Percentiles rank a stretch among this genome's conserved stretches.
These are phyloP conservation scores for Saccharum officinarum DNA, from an alignment of 176 grass and related monocot species.

Conservation along the genomic window DNA sequence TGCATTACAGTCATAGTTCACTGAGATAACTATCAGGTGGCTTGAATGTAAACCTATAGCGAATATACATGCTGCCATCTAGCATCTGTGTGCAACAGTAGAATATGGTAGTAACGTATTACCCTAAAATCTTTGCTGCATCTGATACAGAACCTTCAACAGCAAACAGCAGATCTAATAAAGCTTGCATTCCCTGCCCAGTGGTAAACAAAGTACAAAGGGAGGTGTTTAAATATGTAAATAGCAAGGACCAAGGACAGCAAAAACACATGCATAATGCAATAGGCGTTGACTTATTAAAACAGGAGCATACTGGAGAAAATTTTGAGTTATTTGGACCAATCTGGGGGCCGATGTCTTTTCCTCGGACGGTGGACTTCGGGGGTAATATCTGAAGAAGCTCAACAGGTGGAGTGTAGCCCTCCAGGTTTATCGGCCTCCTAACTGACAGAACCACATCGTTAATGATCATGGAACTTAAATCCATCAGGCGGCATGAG, in stretches of 20 bases:
- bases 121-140: conserved; percentile 88
- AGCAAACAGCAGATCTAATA: conserved; percentile 85
- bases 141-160: conserved; percentile 88
- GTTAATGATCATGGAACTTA: conserved; percentile 4
- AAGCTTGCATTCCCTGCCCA: conserved; percentile 93
- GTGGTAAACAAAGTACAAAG: neutral
- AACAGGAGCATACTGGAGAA: conserved; percentile 54
- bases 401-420: conserved; percentile 74
- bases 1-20: conserved; percentile 42
- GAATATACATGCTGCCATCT: neutral
- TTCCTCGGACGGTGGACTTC: conserved; percentile 83
- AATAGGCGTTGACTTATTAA: neutral
- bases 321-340: conserved; percentile 92
- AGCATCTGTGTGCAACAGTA: neutral
- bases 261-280: neutral
- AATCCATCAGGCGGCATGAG: neutral
- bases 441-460: conserved; percentile 55
- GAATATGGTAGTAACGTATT: conserved; percentile 20
- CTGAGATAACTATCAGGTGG: neutral
- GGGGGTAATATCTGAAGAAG: conserved; percentile 89
- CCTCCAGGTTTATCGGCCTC: conserved; percentile 74
- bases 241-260: neutral
- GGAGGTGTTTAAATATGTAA: neutral
- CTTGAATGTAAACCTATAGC: conserved; percentile 25
- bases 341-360: conserved; percentile 74